Evolutionary conservation across 2,329 filamentous ascomycete genomes (phyloP).

Genomic region (Huntiella decipiens): DNA sequence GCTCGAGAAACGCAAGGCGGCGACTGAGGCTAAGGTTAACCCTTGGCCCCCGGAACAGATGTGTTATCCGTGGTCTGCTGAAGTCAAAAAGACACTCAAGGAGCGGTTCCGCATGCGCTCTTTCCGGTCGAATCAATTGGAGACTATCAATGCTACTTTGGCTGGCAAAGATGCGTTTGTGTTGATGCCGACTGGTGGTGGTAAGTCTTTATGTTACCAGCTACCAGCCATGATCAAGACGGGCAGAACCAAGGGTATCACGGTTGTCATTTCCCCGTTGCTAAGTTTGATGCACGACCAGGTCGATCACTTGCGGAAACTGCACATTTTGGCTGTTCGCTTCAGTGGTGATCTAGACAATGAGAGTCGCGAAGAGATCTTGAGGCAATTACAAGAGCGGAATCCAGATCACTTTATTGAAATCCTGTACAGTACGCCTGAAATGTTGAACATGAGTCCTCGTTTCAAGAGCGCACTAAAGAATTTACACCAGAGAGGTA

Average conservation of each 20-base stretch:
- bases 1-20: slow-evolving; percentile 17
- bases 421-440: slow-evolving; percentile 84
- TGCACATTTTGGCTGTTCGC: slow-evolving; percentile 61
- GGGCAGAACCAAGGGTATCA: slow-evolving; percentile 70
- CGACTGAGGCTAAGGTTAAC: slow-evolving; percentile 15
- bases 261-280: slow-evolving; percentile 83
- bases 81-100: slow-evolving; percentile 64
- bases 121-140: slow-evolving; percentile 79
- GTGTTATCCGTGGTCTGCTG: slow-evolving; percentile 62
- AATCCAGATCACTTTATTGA: slow-evolving; percentile 62
- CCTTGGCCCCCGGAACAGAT: slow-evolving; percentile 34
- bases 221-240: slow-evolving; percentile 67
- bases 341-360: slow-evolving; percentile 59
- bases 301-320: slow-evolving; percentile 56
- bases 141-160: slow-evolving; percentile 89
- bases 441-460: slow-evolving; percentile 78
- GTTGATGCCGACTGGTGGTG: slow-evolving; percentile 92
- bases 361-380: slow-evolving; percentile 45
- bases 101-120: slow-evolving; percentile 68
- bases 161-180: slow-evolving; percentile 80
- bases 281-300: slow-evolving; percentile 97
- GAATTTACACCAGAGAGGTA: slow-evolving; percentile 46
- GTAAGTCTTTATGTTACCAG: slow-evolving; percentile 94
- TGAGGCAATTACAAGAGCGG: slow-evolving; percentile 40
- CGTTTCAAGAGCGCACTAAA: slow-evolving; percentile 47